Percentiles rank a stretch among this genome's conserved stretches.
Evolutionary conservation across 768 basidiomycete species (phyloP).

Genomic region (Galerina sulciceps): DNA sequence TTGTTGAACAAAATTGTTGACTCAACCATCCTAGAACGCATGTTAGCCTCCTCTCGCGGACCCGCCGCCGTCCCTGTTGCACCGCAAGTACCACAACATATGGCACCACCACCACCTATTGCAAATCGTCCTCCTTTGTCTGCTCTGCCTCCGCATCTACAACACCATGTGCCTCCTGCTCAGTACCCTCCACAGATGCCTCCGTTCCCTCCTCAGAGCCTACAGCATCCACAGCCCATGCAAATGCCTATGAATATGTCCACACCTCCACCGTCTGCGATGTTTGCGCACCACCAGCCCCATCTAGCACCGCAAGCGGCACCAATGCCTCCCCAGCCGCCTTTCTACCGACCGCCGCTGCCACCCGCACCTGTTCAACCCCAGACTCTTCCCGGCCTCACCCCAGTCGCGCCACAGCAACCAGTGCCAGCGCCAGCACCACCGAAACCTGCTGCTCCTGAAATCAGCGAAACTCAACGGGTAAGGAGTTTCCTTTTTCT

Average conservation of each 20-base stretch:
- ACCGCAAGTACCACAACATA: conserved; percentile 15
- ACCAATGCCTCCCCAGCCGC: conserved; percentile 31
- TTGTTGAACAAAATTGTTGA: conserved; percentile 94
- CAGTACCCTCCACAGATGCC: conserved; percentile 35
- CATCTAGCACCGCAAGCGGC: conserved; percentile 30
- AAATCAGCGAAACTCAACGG: conserved; percentile 58
- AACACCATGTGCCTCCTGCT: conserved; percentile 50
- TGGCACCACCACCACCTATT: conserved; percentile 21
- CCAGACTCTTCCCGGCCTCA: too few relatives aligned
- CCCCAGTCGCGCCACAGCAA: conserved; percentile 31
- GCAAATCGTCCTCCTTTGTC: conserved; percentile 28
- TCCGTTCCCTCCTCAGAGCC: conserved; percentile 32
- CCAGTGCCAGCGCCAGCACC: conserved; percentile 31
- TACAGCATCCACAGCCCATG: conserved; percentile 36
- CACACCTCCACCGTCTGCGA: conserved; percentile 28
- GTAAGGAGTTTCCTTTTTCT: conserved; percentile 21
- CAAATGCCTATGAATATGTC: conserved; percentile 23
- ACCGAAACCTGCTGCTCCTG: conserved; percentile 34
- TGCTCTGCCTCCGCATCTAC: conserved; percentile 39
- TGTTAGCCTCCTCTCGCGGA: conserved; percentile 45
- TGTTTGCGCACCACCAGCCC: conserved; percentile 33
- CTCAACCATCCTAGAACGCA: conserved; percentile 78
- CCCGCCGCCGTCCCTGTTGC: conserved; percentile 21
- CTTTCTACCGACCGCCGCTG: conserved; percentile 31
- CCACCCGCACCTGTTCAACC: conserved; percentile 21